Base-by-base conservation (phyloP, 2,329 filamentous ascomycete species). In the Epichloe sylvatica region DNA sequence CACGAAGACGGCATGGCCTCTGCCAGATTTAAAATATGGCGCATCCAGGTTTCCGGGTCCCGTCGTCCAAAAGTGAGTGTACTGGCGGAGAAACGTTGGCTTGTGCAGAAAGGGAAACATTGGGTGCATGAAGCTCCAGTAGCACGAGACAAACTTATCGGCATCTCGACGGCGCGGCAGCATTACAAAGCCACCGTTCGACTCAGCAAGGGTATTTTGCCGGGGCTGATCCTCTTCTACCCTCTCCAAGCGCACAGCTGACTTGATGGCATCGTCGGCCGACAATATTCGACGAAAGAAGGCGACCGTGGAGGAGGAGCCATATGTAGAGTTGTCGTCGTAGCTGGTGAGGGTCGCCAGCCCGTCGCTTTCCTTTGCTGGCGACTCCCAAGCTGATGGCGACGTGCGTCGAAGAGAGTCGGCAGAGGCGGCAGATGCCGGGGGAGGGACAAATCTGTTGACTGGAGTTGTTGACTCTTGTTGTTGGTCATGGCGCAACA, bases 341-440 rank as follows among this genome's bases (percentile, higher is more conserved):
- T 49, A 33, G 47, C 47, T 49, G 19, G 47, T 49, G 3, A 49
- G 39, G 15, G 47, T 49, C 12, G 47, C 47, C 19, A 49, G 34
- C 25, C 47, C 47, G n/a, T 49, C 47, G 47, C 47, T 49, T n/a
- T 49, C 47, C 12, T 43, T 49, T 21, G 47, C 34, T 9, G 39
- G 8, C 5, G 47, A 44, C 21, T 49, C 47, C 47, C 40, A 49
- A 8, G 33, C 43, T 9, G 47, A 33, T 15, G 34, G 11, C 8
- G 33, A 15, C 15, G 34, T 19, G 34, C n/a, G 39, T 21, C 33
- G 39, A 2, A 15, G 34, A 15, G 21, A 37, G 13, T 49, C 33
- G 2, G 39, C 15, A 11, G 40, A 38, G 13, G 23, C 15, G 2
- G 39, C 21, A 11, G 40, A 38, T 11, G 34, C 9, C 7, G 47